Evolutionary conservation across 2,329 filamentous ascomycete genomes (phyloP), one percentile per base, ranked within the genome.

Genomic region (Fusarium redolens): DNA sequence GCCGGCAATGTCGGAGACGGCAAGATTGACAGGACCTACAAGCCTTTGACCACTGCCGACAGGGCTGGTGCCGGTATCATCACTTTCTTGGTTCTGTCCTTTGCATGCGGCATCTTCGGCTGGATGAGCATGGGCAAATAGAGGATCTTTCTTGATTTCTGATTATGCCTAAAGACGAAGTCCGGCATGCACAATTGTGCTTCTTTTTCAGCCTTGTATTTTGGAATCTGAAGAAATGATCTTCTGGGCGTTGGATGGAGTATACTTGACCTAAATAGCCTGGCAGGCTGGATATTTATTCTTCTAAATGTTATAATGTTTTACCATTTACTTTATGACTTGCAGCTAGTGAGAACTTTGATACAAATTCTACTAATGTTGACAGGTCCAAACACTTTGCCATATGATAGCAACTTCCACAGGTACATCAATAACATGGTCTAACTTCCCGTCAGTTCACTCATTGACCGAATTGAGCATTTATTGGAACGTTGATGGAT

Each of bases 1-100:
- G 85, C 85, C 7, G 84, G 82, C 25, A 79, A 79, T 30, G 78
- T 81, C 35, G 79, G 81, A 62, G 79, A 83, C 41, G 77, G 81
- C 66, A 77, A 79, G 22, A 82, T 83, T 38, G 74, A 78, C 40
- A 77, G 78, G 58, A 61, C 78, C 25, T 71, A 76, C 20, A 75
- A 76, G 58, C 81, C 83, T 15, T 80, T 87, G 44, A 85, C 82
- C 10, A 82, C 82, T 22, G 84, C 78, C 31, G 86, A 87, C 67
- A 82, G 79, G 72, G 86, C 85, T 1, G 86, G 86, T 14, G 86
- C 86, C 9, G 83, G 83, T 56, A 85, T 87, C 43, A 55, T 87
- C 22, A 88, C 86, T 10, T 79, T 83, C 28, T 57, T 87, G n/a
- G 71, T 88, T 13, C 74, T 87, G 3, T 82, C 81, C 11, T 75